Evolutionary conservation across 192 early-diverging fungal genomes (phyloP), one percentile per base, ranked within the genome.

Genomic region (Mortierella antarctica): DNA sequence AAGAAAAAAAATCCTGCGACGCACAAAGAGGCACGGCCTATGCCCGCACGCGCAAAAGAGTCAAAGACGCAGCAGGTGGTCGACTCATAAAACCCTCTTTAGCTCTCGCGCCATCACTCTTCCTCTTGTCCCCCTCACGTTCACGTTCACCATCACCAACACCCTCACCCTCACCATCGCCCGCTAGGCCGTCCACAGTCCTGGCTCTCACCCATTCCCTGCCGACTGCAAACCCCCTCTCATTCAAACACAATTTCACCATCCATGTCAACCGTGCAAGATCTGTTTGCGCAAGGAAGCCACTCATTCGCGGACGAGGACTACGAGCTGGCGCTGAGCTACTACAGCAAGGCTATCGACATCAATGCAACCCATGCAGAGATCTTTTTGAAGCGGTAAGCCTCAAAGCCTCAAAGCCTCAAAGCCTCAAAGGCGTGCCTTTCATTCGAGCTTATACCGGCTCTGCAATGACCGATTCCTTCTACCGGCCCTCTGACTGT

Each of bases 301-400:
- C 88, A 92, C 72, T 90, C 92, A 21, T 94, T 91, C 73, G 90
- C 92, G 69, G 91, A 94, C 61, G 93, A 93, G 60, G 92, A 94
- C 68, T 96, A 89, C 71, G 88, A 92, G 47, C 84, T 87, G 51
- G 92, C 96, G 46, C 83, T 94, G 65, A 65, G 67, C 13, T 86
- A 92, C 40, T 95, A 89, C 77, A 86, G 87, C 8, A 74, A 90
- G 71, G 90, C 92, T n/a, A 89, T 95, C 67, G 77, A 86, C 2
- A 59, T 86, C 4, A 87, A 93, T 70, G 83, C 89, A 45, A 81
- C 84, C 6, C 84, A 89, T 53, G 82, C 84, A 56, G 91, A 93
- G 49, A 89, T 88, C 80, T 89, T 90, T 62, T 79, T 94, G 53
- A 91, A 90, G 67, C 87, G 88, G 88, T 89, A 75, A 74, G 50